Conservation (phyloP, 2,329 filamentous ascomycete genomes). For the Colletotrichum lini region DNA sequence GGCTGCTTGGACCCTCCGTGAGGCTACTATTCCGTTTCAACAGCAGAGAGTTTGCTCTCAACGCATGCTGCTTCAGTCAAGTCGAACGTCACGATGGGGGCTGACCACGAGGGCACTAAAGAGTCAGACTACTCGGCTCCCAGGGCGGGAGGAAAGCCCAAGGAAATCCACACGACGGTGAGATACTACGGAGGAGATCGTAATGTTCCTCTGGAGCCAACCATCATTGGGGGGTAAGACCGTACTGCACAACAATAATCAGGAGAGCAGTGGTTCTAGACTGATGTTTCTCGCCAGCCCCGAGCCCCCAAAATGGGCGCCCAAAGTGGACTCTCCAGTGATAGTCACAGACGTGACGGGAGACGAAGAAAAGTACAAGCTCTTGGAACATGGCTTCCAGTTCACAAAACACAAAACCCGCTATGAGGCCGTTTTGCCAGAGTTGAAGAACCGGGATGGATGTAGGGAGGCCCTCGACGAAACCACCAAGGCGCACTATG, state of each 20-base stretch:
- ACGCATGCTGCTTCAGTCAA: too few species aligned
- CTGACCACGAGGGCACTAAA: neutral
- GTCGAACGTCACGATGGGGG: too few species aligned
- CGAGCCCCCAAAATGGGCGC: neutral
- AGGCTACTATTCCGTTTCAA: too few species aligned
- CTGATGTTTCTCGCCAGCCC: neutral
- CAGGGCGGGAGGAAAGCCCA: neutral
- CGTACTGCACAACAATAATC: too few species aligned
- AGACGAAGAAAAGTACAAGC: neutral
- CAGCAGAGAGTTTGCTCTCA: too few species aligned
- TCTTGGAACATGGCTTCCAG: slow-evolving; percentile 3
- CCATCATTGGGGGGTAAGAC: slow-evolving; percentile 10
- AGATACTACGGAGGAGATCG: slow-evolving; percentile 18
- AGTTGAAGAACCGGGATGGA: slow-evolving; percentile 11
- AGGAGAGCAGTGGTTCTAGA: too few species aligned
- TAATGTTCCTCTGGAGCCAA: slow-evolving; percentile 7
- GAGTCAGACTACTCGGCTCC: neutral
- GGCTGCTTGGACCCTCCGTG: too few species aligned
- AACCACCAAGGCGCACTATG: neutral
- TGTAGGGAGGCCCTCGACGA: neutral
- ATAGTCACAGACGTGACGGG: slow-evolving; percentile 9
- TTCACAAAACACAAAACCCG: slow-evolving; percentile 1
- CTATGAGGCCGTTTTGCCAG: neutral
- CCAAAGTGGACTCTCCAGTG: slow-evolving; percentile 5
- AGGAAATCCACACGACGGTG: neutral